Conservation (phyloP, 2,329 filamentous ascomycete genomes). For the Penicillium glabrum region DNA sequence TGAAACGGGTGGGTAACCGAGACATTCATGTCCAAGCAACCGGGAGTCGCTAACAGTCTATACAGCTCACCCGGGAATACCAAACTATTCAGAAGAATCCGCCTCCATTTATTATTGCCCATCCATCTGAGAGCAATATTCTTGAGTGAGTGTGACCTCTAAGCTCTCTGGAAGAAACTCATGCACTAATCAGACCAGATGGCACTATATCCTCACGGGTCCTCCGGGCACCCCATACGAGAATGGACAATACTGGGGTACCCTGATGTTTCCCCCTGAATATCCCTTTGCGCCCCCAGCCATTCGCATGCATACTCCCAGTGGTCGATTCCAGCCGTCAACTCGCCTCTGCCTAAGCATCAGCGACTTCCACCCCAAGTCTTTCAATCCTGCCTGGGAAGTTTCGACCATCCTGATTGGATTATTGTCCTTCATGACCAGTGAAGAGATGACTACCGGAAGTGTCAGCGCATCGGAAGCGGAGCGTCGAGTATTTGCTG, state of each 20-base stretch:
- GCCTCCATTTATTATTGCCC: slow-evolving; percentile 83
- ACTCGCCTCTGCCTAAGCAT: slow-evolving; percentile 93
- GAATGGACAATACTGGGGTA: slow-evolving; percentile 97
- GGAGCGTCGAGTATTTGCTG: slow-evolving; percentile 76
- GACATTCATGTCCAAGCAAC: background rate
- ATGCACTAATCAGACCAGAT: slow-evolving; percentile 51
- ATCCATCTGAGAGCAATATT: slow-evolving; percentile 88
- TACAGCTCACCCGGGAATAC: slow-evolving; percentile 63
- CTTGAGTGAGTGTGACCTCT: slow-evolving; percentile 64
- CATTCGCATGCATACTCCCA: slow-evolving; percentile 98
- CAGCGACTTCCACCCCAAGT: slow-evolving; percentile 95
- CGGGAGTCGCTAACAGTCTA: background rate
- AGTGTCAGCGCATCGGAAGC: slow-evolving; percentile 73
- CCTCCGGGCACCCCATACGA: slow-evolving; percentile 93
- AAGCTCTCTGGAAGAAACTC: background rate
- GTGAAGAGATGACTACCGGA: slow-evolving; percentile 97
- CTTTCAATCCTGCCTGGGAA: slow-evolving; percentile 98
- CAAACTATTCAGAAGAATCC: slow-evolving; percentile 70
- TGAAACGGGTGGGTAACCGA: slow-evolving; percentile 62
- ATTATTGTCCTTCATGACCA: slow-evolving; percentile 95
- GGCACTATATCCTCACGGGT: slow-evolving; percentile 94
- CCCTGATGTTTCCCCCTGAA: slow-evolving; percentile 89
- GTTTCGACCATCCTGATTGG: slow-evolving; percentile 95
- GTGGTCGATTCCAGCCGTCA: slow-evolving; percentile 89
- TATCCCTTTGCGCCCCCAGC: slow-evolving; percentile 97